These are phyloP conservation scores for Acacia crassicarpa DNA, from an alignment of 306 rosid species.

Conservation along the genomic window DNA sequence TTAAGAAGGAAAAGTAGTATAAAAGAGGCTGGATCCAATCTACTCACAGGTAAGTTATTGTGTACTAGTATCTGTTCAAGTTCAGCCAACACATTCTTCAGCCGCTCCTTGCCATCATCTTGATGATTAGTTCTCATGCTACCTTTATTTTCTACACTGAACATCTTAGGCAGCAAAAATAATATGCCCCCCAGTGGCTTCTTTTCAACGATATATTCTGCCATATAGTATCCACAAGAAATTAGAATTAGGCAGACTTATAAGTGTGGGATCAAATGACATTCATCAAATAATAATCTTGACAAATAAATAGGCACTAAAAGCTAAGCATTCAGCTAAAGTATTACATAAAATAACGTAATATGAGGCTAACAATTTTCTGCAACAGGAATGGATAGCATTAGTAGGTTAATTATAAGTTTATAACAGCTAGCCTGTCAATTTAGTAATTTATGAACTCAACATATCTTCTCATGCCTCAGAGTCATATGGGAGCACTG, in stretches of 20 bases:
- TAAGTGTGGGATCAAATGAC: not conserved
- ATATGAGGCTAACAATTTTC: constrained; percentile 3
- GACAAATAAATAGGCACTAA: not conserved
- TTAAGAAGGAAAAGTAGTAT: constrained; percentile 21
- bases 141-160: constrained; percentile 50
- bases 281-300: constrained; percentile 29
- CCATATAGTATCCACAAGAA: constrained; percentile 35
- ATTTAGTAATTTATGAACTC: not conserved
- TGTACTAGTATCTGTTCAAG: constrained; percentile 83
- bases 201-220: constrained; percentile 80
- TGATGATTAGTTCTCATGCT: constrained; percentile 35
- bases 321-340: constrained; percentile 15
- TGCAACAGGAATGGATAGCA: not conserved
- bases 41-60: constrained; percentile 86
- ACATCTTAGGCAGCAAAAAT: constrained; percentile 79
- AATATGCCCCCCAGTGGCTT: constrained; percentile 89
- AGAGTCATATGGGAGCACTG: not conserved
- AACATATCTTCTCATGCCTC: not conserved
- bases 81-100: constrained; percentile 56
- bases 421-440: constrained; percentile 9
- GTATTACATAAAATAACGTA: not conserved
- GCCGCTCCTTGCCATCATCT: constrained; percentile 41
- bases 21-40: constrained; percentile 22
- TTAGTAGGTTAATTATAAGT: not conserved
- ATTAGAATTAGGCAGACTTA: constrained; percentile 19